Base-by-base conservation (phyloP, 176 grass and related monocot genomes). In the Melocanna baccifera region DNA sequence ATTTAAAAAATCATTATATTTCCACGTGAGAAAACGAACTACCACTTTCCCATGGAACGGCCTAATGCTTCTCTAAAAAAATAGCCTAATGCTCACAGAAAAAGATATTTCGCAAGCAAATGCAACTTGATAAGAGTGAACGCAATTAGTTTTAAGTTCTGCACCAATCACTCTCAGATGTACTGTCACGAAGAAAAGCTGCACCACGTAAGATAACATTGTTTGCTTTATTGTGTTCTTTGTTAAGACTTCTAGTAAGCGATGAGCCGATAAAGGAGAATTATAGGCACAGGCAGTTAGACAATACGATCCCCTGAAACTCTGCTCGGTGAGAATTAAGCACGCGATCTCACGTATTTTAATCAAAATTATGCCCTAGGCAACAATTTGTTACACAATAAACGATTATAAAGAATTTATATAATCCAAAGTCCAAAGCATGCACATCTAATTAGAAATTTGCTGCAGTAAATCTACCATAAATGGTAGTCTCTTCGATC, bases 391-490 rank as follows among this genome's bases (percentile, higher is more conserved):
- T 19, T 15, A 45, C 42, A 53, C 23, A 10, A 34, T 55, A 56
- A 43, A 58, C 5, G 3, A 46, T 11, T 42, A 13, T 40, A 12
- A 50, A 30, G 3, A 65, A 71, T 34, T 43, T 1, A 3, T 4
- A 39, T 48, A 64, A 30, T 32, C 46, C 12, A 25, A 66, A 71
- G 36, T 45, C 61, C 32, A 73, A 83, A 66, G 11, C 58, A 59
- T 61, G 12, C 53, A 67, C 67, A 79, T 83, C 37, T 86, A 40
- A 87, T 68, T 50, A 52, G 19, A 80, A 87, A 69, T 76, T 90
- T 63, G 41, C 80, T 69, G 80, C 50, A 69, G 81, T 80, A 84
- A 79, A 75, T 87, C 89, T 16, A 84, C 52, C 69, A 91, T 32
- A 73, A 84, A 79, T 20, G 18, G 75, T 59, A 61, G 67, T 79